Base-by-base conservation (phyloP, 179 eudicot species). In the Monotropa hypopitys region DNA sequence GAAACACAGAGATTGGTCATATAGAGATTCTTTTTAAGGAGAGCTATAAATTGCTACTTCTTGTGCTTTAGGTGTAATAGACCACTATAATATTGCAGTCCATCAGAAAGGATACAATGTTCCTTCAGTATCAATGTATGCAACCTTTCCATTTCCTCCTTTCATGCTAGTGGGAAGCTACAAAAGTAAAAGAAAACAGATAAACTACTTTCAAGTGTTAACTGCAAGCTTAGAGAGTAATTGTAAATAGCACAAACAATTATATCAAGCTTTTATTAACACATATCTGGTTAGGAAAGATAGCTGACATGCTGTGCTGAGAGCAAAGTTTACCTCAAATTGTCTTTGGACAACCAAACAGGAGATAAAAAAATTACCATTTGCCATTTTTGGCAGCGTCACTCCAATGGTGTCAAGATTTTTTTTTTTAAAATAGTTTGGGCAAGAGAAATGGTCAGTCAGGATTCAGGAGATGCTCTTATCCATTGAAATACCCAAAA, bases 51-150 rank as follows among this genome's bases (percentile, higher is more conserved):
- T 26, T 46, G 38, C 30, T 21, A 40, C 33, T 23, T 70, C 28
- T 67, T 3, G 28, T 20, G 6, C 66, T 77, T 70, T 57, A 21
- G 46, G 15, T 53, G 35, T 35, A 21, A 3, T 57, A 21, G 69
- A 69, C 46, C 21, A 45, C 21, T 9, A n/a, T 46, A 68, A 54
- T 42, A 49, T 20, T 69, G 68, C 57, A 78, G 69, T 67, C 63
- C 35, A 70, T 43, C 26, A 15, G 30, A 46, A 62, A 86, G 98
- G 97, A 95, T 91, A 95, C 99, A 95, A 95, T 28, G 99, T 95
- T 85, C 99, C 99, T 85, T 95, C 99, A 53, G 97, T 95, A 70
- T 95, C 99, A 75, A 95, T 90, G 84, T 93, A 95, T 47, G 99
- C 99, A 46, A 95, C 99, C 78, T 95, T 95, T 79, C 97, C 99